Percentiles rank a stretch among this genome's conserved stretches.
These are phyloP conservation scores for Colletotrichum spaethianum DNA, from an alignment of 2,329 filamentous ascomycete species.

Conservation along the genomic window DNA sequence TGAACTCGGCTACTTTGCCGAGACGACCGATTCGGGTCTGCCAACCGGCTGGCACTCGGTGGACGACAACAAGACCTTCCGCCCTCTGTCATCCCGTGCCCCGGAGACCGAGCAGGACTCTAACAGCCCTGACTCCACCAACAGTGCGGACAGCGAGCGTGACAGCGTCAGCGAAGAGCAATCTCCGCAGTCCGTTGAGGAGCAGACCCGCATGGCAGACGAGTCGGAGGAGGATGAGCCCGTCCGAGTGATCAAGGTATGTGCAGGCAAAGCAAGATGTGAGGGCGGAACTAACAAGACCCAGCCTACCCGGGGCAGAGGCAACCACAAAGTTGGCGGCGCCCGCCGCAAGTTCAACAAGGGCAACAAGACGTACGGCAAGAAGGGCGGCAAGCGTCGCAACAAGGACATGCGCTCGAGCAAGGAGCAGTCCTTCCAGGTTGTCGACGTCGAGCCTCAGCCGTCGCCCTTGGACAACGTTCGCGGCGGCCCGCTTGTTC, in stretches of 20 bases:
- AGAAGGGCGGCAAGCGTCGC: slow-evolving; percentile 64
- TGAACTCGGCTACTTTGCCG: slow-evolving; percentile 78
- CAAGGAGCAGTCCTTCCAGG: slow-evolving; percentile 54
- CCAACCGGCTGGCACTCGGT: slow-evolving; percentile 79
- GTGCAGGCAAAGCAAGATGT: slow-evolving; percentile 15
- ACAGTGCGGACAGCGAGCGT: slow-evolving; percentile 64
- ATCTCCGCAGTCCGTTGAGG: slow-evolving; percentile 44
- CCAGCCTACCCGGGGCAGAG: slow-evolving; percentile 33
- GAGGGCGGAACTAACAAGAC: slow-evolving; percentile 27
- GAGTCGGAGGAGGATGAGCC: slow-evolving; percentile 72
- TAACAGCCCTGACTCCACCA: slow-evolving; percentile 64
- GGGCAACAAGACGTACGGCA: slow-evolving; percentile 60
- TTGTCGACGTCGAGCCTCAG: slow-evolving; percentile 43
- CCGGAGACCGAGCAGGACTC: slow-evolving; percentile 59
- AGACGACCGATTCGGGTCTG: slow-evolving; percentile 67
- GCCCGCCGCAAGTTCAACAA: slow-evolving; percentile 65
- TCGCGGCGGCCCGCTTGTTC: slow-evolving; percentile 75
- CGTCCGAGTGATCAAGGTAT: slow-evolving; percentile 52
- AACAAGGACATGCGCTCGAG: slow-evolving; percentile 57
- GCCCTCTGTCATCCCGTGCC: slow-evolving; percentile 63
- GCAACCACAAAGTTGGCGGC: slow-evolving; percentile 41
- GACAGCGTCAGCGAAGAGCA: slow-evolving; percentile 68
- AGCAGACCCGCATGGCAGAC: slow-evolving; percentile 69
- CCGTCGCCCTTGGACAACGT: slow-evolving; percentile 44
- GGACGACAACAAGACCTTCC: slow-evolving; percentile 71